Base-by-base conservation (phyloP, 768 basidiomycete genomes). In the Amylocystis lapponica region DNA sequence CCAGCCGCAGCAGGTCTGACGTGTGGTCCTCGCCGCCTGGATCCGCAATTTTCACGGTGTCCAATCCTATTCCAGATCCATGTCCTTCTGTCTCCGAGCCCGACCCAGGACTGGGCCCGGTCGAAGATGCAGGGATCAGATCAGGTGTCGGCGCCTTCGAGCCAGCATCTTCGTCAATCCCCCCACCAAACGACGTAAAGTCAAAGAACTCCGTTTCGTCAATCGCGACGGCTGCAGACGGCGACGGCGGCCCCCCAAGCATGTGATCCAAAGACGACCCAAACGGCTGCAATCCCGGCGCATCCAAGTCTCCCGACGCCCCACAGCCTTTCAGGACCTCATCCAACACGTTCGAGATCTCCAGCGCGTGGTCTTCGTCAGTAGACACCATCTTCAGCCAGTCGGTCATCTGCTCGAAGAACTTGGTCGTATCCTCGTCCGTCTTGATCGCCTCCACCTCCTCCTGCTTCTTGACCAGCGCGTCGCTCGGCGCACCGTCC, bases 81-180 rank as follows among this genome's bases (percentile, higher is more conserved):
- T 76, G 72, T 41, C 66, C 58, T 43, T 81, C 82, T 23, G 74
- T 66, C 53, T 84, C 85, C 8, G 81, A 75, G 27, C 73, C 77
- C 12, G 85, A 87, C 81, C 81, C 82, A 2, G 86, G 86, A 57
- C 85, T 87, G 10, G 77, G 80, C 51, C 86, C 85, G 16, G 85
- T 77, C 45, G 86, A 85, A 16, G 83, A 81, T 10, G 80, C 76
- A 26, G 71, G 70, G 13, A 84, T 66, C 36, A 89, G 70, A 43
- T 88, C 86, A 8, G 86, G 86, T 3, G 86, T 88, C 7, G 74
- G 70, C n/a, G 80, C 76, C 55, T 83, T 84, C 12, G 80, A 82
- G 17, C 64, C 68, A 36, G 64, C 61, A 38, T 74, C 76, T 27
- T 82, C 82, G 45, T 86, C 83, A 17, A 78, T 78, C 9, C 67